Evolutionary conservation across 1,139 yeast genomes (phyloP).

Genomic region (Sporopachydermia cereana): DNA sequence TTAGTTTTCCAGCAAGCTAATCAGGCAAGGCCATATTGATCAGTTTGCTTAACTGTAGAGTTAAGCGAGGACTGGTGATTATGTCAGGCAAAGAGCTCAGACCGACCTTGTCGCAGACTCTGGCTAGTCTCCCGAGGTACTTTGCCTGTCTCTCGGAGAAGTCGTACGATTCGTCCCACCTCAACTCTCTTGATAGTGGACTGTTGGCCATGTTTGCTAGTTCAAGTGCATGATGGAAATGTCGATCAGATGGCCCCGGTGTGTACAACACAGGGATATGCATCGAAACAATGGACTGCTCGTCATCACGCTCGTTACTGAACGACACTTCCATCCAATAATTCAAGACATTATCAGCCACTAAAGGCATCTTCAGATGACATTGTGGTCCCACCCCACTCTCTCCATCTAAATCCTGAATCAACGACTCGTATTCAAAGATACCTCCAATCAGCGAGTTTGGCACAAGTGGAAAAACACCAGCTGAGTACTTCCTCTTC

Average conservation of each 20-base stretch:
- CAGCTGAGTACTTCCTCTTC: not conserved
- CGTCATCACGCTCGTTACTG: not conserved
- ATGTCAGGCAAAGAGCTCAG: too few species aligned
- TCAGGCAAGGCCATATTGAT: too few species aligned
- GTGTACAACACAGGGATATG: constrained; percentile 6
- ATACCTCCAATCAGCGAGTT: not conserved
- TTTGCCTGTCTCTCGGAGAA: too few species aligned
- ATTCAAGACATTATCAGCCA: not conserved
- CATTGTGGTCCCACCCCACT: too few species aligned
- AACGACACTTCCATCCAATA: constrained; percentile 4
- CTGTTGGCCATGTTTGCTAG: not conserved
- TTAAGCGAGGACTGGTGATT: too few species aligned
- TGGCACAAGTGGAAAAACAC: not conserved
- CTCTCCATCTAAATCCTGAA: too few species aligned
- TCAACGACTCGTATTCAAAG: constrained; percentile 3
- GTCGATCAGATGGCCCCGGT: not conserved
- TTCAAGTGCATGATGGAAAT: not conserved
- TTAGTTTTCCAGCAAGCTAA: too few species aligned
- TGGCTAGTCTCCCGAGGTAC: too few species aligned
- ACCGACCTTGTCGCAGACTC: too few species aligned
- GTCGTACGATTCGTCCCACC: not conserved
- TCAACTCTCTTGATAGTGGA: not conserved
- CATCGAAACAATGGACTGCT: not conserved
- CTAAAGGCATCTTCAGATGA: too few species aligned
- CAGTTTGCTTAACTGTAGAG: too few species aligned